Percentiles rank a stretch among this genome's conserved stretches.
Conservation (phyloP, 2,329 filamentous ascomycete species). For the Fusarium gaditjirri region DNA sequence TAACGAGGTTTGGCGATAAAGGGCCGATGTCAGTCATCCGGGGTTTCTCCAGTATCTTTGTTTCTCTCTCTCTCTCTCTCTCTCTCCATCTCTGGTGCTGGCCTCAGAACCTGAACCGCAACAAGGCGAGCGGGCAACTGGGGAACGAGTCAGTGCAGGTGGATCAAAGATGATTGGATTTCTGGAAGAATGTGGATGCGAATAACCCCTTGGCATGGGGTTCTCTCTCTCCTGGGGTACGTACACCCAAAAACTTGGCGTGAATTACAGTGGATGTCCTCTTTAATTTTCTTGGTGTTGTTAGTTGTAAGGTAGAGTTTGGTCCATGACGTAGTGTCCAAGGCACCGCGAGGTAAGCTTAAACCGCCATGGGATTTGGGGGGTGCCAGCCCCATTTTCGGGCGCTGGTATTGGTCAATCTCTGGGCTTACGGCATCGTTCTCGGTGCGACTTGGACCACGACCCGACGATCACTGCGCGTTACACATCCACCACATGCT, state of each 20-base stretch:
- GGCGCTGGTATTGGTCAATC: background rate
- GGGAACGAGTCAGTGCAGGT: conserved; percentile 16
- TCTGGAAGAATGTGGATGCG: conserved; percentile 30
- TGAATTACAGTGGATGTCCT: background rate
- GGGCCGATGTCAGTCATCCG: conserved; percentile 43
- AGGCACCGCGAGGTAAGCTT: conserved; percentile 43
- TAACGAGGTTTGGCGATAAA: conserved; percentile 32
- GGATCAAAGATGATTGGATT: conserved; percentile 13
- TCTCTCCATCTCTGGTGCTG: background rate
- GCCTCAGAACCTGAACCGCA: background rate
- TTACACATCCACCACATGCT: background rate
- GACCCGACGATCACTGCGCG: conserved; percentile 29
- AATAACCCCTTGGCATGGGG: conserved; percentile 17
- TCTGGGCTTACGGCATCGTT: conserved; percentile 35
- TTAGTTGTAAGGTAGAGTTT: conserved; percentile 12
- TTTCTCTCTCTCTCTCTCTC: background rate
- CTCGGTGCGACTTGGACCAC: conserved; percentile 34
- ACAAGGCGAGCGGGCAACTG: conserved; percentile 10
- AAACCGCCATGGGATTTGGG: conserved; percentile 8
- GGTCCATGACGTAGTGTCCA: conserved; percentile 40
- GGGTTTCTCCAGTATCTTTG: conserved; percentile 24
- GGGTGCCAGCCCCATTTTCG: conserved; percentile 18
- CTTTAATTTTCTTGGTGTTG: conserved; percentile 20
- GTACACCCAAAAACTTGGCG: conserved; percentile 19
- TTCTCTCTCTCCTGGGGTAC: conserved; percentile 19